Conservation (phyloP, 495 filamentous ascomycete genomes). For the Parmelia sp. region DNA sequence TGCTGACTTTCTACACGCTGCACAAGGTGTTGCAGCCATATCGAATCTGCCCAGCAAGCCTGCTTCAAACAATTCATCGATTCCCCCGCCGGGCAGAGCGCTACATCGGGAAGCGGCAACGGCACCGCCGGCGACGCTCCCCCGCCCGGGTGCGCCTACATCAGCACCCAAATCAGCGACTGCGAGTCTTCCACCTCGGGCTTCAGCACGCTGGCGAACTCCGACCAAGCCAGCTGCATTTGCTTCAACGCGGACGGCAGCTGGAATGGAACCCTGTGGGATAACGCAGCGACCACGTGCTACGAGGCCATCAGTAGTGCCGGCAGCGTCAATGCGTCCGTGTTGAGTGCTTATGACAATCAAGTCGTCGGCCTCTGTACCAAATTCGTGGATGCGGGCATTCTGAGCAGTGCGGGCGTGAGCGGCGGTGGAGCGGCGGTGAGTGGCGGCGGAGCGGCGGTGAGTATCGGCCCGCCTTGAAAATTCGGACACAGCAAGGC, state of each 20-base stretch:
- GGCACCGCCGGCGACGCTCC: not conserved
- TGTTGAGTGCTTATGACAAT: not conserved
- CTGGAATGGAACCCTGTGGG: not conserved
- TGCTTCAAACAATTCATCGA: not conserved
- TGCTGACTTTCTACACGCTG: not conserved
- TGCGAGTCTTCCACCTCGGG: not conserved
- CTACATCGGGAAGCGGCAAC: no score
- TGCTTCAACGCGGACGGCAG: not conserved
- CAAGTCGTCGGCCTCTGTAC: not conserved
- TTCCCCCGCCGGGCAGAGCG: not conserved
- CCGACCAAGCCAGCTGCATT: not conserved
- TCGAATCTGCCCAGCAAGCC: not conserved
- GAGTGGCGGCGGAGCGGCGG: no score
- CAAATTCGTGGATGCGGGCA: not conserved
- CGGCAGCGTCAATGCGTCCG: not conserved
- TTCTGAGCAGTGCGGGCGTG: not conserved
- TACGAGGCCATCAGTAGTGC: not conserved
- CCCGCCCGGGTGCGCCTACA: not conserved
- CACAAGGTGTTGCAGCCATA: not conserved
- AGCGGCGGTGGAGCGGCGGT: not conserved
- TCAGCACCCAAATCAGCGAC: not conserved
- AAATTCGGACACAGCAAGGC: not conserved
- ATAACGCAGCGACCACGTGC: not conserved
- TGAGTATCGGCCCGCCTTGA: not conserved
- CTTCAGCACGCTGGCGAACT: not conserved